Evolutionary conservation across 2,329 filamentous ascomycete genomes (phyloP), one percentile per base, ranked within the genome.

Genomic region (Botryotinia narcissicola): DNA sequence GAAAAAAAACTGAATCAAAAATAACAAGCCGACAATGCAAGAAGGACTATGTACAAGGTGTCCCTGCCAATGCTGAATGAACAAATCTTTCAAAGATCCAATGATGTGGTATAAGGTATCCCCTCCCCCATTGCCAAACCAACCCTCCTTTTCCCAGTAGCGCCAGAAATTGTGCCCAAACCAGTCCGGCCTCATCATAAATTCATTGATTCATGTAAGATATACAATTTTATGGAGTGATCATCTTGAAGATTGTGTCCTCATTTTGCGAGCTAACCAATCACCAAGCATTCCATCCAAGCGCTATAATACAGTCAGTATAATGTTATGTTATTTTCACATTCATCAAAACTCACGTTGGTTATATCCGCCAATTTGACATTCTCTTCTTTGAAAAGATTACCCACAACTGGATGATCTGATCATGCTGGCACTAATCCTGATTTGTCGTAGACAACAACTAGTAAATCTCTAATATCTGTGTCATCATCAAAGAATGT

Each of bases 371-470:
- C 91, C 80, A 98, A 83, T 80, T 92, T 92, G 77, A 92, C 93
- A 80, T 94, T 95, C 83, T 97, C 93, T 80, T 97, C 93, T 68
- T 90, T 90, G 84, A 97, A 98, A 72, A 98, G 84, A 35, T 90
- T 89, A 22, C 90, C 89, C 69, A 92, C 93, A 62, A 97, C 87
- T 0, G 95, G 95, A 81, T 98, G 95, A 73, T 97, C 93, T n/a
- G 89, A 87, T 1, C 92, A 89, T 12, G 92, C 93, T 29, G 94
- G 92, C 60, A 90, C 88, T 25, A 97, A 90, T 74, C 95, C 93
- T 22, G 90, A 92, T 81, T 95, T 97, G 83, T 98, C 95, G 80
- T 97, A 95, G 42, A 99, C 94, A 75, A 99, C 92, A 54, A 95
- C 88, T 70, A 98, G 87, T 81, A 98, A 88, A 81, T 99, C 95